These are phyloP conservation scores for Erysimum cheiranthoides DNA, from an alignment of 345 rosid genomes.

Conservation along the genomic window DNA sequence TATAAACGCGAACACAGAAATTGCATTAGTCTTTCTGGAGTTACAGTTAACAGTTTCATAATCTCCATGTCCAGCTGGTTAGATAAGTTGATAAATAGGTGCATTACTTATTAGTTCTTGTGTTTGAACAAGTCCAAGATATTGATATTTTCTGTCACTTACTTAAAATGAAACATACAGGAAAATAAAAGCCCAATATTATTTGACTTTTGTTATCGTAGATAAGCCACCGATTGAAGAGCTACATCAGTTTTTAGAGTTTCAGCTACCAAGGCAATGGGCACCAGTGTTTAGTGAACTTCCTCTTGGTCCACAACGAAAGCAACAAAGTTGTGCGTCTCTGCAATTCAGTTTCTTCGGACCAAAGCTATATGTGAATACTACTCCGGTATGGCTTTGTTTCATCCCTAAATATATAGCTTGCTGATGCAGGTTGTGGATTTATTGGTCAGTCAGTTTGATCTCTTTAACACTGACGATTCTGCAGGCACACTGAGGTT, in stretches of 20 bases:
- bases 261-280: constrained; percentile 97
- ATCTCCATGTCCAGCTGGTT: constrained; percentile 1
- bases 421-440: not conserved
- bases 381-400: constrained; percentile 63
- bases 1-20: not conserved
- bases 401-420: constrained; percentile 24
- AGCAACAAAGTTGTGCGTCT: constrained; percentile 70
- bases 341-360: constrained; percentile 91
- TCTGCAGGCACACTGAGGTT: constrained; percentile 14
- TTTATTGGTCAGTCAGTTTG: constrained; percentile 14
- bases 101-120: not conserved
- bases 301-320: constrained; percentile 94
- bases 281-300: constrained; percentile 97
- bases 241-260: constrained; percentile 93
- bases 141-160: not conserved
- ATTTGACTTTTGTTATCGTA: constrained; percentile 42
- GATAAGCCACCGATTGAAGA: constrained; percentile 96
- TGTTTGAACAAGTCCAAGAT: not conserved
- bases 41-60: not conserved
- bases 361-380: constrained; percentile 88
- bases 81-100: constrained; percentile 14
- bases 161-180: not conserved
- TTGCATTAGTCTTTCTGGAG: constrained; percentile 1
- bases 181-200: constrained; percentile 3
- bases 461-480: not conserved